phyloP scores from a whole-genome alignment of 345 rosid genomes.

The Crucihimalaya himalaica region DNA sequence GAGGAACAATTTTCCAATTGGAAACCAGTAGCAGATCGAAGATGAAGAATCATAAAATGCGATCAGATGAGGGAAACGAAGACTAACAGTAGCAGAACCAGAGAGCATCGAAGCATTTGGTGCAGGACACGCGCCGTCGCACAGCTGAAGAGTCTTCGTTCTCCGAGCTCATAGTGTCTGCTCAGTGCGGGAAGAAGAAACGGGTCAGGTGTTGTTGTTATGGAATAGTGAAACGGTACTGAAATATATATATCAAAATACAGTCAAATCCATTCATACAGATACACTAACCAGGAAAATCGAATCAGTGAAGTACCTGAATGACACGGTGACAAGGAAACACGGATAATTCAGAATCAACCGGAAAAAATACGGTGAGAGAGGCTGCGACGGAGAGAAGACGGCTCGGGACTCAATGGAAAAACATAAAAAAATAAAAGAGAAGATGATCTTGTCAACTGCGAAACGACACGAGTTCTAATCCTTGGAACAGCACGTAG shows the following conservation, averaged over 20 bases:
- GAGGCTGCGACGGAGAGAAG: background rate
- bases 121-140: slow-evolving; percentile 52
- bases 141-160: slow-evolving; percentile 42
- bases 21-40: background rate
- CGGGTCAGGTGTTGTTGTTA: slow-evolving; percentile 19
- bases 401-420: no score
- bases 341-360: background rate
- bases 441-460: background rate
- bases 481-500: background rate
- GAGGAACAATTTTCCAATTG: background rate
- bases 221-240: no score
- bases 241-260: background rate
- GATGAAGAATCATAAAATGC: slow-evolving; percentile 31
- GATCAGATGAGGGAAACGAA: background rate
- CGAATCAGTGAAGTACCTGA: background rate
- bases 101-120: slow-evolving; percentile 67
- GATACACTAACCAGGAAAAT: background rate
- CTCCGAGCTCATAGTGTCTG: slow-evolving; percentile 49
- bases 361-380: background rate
- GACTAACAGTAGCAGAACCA: slow-evolving; percentile 91
- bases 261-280: slow-evolving; percentile 8
- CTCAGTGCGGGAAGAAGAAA: slow-evolving; percentile 14
- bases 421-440: background rate
- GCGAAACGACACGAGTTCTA: slow-evolving; percentile 5
- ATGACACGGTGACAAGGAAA: background rate